Percentiles rank a stretch among this genome's conserved stretches.
These are phyloP conservation scores for Metschnikowia chrysomelidarum DNA, from an alignment of 805 yeast genomes.

Conservation along the genomic window DNA sequence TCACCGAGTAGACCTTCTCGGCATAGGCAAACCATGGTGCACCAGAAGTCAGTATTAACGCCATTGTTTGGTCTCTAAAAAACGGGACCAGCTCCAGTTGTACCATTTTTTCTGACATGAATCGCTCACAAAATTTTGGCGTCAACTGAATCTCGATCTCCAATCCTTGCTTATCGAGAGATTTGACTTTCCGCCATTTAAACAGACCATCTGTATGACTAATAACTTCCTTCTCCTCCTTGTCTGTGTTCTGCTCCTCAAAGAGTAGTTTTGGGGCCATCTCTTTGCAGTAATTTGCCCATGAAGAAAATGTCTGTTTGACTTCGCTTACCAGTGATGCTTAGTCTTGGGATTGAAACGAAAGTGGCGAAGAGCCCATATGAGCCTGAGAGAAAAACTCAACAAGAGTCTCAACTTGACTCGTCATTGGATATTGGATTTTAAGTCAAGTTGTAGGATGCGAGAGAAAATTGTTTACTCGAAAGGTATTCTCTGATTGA, in stretches of 20 bases:
- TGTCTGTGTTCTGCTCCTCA: constrained; percentile 1
- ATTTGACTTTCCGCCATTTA: not conserved
- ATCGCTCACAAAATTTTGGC: not conserved
- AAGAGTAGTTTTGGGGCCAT: constrained; percentile 2
- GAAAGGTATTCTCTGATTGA: not conserved
- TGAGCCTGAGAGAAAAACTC: not conserved
- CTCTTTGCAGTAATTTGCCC: not conserved
- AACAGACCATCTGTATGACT: not conserved
- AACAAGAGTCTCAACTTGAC: no score
- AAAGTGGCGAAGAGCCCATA: not conserved
- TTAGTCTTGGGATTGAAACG: not conserved
- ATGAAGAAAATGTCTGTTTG: not conserved
- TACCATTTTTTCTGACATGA: not conserved
- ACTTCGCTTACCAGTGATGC: not conserved
- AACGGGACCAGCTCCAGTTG: constrained; percentile 1
- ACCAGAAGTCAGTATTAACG: not conserved
- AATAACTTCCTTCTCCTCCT: not conserved
- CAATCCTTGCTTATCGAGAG: not conserved
- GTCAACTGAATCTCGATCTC: not conserved
- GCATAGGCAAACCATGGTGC: constrained; percentile 1
- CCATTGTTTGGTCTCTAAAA: constrained; percentile 2
- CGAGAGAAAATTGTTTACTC: no score
- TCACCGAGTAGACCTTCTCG: not conserved
- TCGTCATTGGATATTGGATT: no score
- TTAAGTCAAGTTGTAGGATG: no score